A percentile compares a stretch with the other conserved stretches of the same genome.
phyloP scores from a whole-genome alignment of 805 yeast genomes.

The Ogataea methanolica region DNA sequence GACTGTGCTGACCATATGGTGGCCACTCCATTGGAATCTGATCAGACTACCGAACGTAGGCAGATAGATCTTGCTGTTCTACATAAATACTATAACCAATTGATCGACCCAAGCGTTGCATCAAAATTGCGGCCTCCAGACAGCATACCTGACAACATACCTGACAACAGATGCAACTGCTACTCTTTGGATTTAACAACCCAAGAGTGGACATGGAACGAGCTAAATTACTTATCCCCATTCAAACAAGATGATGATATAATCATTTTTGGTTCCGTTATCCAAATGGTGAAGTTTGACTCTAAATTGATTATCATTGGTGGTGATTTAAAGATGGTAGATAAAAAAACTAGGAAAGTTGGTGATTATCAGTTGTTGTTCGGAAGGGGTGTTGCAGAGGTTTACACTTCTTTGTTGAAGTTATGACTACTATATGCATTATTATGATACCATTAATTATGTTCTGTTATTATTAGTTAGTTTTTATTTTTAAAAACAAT shows the following conservation, averaged over 20 bases:
- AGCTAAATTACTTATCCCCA: conserved; percentile 4
- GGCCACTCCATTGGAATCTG: too few species aligned
- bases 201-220: conserved; percentile 17
- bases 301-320: conserved; percentile 19
- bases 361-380: conserved; percentile 4
- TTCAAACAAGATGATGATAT: neutral
- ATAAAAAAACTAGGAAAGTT: conserved; percentile 1
- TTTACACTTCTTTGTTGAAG: conserved; percentile 15
- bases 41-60: too few species aligned
- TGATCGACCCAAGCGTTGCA: neutral
- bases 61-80: too few species aligned
- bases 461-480: neutral
- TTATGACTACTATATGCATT: conserved; percentile 4
- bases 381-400: conserved; percentile 14
- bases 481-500: neutral
- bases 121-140: neutral
- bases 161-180: conserved; percentile 2
- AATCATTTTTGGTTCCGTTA: conserved; percentile 4
- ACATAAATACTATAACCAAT: too few species aligned
- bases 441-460: neutral
- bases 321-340: conserved; percentile 15
- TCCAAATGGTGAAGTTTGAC: conserved; percentile 13
- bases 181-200: conserved; percentile 17
- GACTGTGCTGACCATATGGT: too few species aligned
- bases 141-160: neutral